A percentile compares a stretch with the other conserved stretches of the same genome.
Evolutionary conservation across 169 alveolate species (phyloP).

Genomic region (Plasmodium gallinaceum): DNA sequence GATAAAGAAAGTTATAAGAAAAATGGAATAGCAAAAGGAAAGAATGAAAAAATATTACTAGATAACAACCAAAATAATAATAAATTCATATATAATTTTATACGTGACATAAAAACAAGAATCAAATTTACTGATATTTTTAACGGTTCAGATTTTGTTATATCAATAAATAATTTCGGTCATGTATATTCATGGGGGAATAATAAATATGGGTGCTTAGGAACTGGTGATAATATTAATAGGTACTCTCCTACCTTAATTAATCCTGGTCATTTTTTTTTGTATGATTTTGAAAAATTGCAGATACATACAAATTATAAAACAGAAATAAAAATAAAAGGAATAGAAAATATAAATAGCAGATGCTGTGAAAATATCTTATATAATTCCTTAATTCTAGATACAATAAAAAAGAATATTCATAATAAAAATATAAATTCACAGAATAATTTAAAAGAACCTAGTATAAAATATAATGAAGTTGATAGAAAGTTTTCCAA

Average conservation of each 20-base stretch:
- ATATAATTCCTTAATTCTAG: conserved; percentile 56
- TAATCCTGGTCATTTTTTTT: conserved; percentile 73
- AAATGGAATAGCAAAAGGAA: conserved; percentile 25
- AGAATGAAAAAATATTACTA: conserved; percentile 28
- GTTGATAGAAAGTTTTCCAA: conserved; percentile 25
- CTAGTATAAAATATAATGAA: conserved; percentile 39
- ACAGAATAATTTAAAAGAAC: conserved; percentile 40
- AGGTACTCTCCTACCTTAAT: conserved; percentile 68
- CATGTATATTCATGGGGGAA: conserved; percentile 76
- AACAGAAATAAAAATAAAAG: conserved; percentile 59
- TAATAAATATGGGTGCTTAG: conserved; percentile 72
- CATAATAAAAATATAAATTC: conserved; percentile 41
- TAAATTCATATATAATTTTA: conserved; percentile 68
- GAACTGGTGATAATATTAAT: conserved; percentile 68
- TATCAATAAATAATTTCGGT: conserved; percentile 71
- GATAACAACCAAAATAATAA: conserved; percentile 48
- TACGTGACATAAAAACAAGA: conserved; percentile 64
- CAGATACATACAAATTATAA: conserved; percentile 70
- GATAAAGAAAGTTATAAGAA: conserved; percentile 41
- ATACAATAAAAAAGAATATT: conserved; percentile 57
- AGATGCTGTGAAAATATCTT: conserved; percentile 55
- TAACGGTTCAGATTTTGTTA: conserved; percentile 68
- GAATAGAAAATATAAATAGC: conserved; percentile 32
- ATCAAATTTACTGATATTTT: conserved; percentile 61
- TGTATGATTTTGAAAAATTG: conserved; percentile 70